Conservation (phyloP, 495 filamentous ascomycete species). For the Lasiosphaeria miniovina region DNA sequence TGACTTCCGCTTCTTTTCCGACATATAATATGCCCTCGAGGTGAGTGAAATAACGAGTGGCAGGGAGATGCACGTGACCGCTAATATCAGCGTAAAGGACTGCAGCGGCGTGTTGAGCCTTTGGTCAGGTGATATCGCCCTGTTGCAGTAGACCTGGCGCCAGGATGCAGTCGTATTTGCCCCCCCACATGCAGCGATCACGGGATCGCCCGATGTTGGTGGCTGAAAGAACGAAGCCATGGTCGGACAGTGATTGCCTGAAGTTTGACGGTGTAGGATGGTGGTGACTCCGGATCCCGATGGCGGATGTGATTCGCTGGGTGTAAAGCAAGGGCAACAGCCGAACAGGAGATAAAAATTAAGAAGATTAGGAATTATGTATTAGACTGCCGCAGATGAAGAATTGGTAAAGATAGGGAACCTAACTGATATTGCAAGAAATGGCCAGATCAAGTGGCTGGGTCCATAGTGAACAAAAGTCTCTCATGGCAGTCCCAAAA, state of each 20-base stretch:
- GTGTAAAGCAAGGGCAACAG: too few relatives aligned
- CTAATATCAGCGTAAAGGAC: slow-evolving; percentile 18
- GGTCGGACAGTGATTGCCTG: neutral
- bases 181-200: slow-evolving; percentile 17
- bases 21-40: neutral
- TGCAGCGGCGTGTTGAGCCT: slow-evolving; percentile 18
- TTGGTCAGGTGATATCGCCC: slow-evolving; percentile 11
- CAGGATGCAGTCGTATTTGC: neutral
- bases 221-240: slow-evolving; percentile 31
- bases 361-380: too few relatives aligned
- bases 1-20: neutral
- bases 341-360: too few relatives aligned
- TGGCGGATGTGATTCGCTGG: too few relatives aligned
- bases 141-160: slow-evolving; percentile 28
- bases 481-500: too few relatives aligned
- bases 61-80: slow-evolving; percentile 14
- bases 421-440: too few relatives aligned
- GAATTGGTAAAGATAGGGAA: too few relatives aligned
- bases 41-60: slow-evolving; percentile 5
- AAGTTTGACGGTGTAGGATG: too few relatives aligned
- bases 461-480: too few relatives aligned
- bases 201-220: slow-evolving; percentile 25
- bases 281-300: too few relatives aligned
- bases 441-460: too few relatives aligned
- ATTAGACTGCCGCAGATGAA: too few relatives aligned